These are phyloP conservation scores for Panellus pusillus DNA, from an alignment of 768 basidiomycete genomes.

Conservation along the genomic window DNA sequence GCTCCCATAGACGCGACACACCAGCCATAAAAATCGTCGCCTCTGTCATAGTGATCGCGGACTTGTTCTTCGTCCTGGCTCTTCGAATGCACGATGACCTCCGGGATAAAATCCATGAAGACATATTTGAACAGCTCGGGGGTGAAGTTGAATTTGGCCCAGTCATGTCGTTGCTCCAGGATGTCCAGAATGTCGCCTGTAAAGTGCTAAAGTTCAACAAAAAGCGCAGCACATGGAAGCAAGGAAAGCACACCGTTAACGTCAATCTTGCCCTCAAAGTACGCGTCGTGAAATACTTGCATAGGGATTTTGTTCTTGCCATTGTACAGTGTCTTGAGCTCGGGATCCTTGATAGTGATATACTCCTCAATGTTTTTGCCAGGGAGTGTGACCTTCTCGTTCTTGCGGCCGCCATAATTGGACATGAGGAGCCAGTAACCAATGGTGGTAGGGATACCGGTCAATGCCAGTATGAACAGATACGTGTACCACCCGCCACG, in stretches of 20 bases:
- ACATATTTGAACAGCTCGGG: slow-evolving; percentile 93
- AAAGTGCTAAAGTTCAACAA: slow-evolving; percentile 1
- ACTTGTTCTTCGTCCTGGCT: slow-evolving; percentile 95
- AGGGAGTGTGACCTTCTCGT: slow-evolving; percentile 84
- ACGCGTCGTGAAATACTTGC: slow-evolving; percentile 97
- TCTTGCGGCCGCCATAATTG: slow-evolving; percentile 74
- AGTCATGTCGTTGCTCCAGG: slow-evolving; percentile 94
- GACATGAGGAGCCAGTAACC: slow-evolving; percentile 91
- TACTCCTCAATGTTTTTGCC: slow-evolving; percentile 87
- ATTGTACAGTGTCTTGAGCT: slow-evolving; percentile 75
- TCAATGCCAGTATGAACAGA: slow-evolving; percentile 71
- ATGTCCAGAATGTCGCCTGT: slow-evolving; percentile 91
- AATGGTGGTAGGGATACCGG: slow-evolving; percentile 75
- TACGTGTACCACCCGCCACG: slow-evolving; percentile 87
- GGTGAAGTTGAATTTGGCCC: slow-evolving; percentile 91
- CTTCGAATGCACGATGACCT: slow-evolving; percentile 89
- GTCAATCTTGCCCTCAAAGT: slow-evolving; percentile 94
- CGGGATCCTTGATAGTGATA: slow-evolving; percentile 84
- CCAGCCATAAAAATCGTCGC: slow-evolving; percentile 97
- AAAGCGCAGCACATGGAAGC: slow-evolving; percentile 2
- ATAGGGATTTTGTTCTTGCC: slow-evolving; percentile 94
- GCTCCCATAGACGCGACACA: slow-evolving; percentile 25
- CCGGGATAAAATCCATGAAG: slow-evolving; percentile 83
- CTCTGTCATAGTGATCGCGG: slow-evolving; percentile 93
- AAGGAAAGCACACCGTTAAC: slow-evolving; percentile 82